Evolutionary conservation across 352 stramenopile genomes (phyloP).

Genomic region (Pythium utonaiense): DNA sequence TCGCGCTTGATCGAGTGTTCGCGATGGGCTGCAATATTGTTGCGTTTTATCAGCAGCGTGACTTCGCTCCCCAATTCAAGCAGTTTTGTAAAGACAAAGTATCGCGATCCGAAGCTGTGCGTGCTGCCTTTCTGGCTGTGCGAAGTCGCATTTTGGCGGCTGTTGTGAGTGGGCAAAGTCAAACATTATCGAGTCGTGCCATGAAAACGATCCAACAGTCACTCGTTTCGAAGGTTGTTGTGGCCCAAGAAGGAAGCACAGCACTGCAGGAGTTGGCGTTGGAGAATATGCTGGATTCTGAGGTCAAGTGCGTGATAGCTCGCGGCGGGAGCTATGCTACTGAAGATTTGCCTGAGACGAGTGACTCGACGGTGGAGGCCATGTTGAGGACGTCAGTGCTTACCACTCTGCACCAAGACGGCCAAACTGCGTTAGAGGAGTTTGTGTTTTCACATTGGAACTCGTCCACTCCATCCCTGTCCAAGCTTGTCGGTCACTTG

Average conservation of each 20-base stretch:
- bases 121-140: constrained; percentile 43
- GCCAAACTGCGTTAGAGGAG: constrained; percentile 47
- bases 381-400: constrained; percentile 38
- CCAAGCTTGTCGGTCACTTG: not conserved
- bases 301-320: constrained; percentile 42
- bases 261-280: constrained; percentile 14
- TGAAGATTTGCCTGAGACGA: constrained; percentile 39
- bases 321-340: constrained; percentile 37
- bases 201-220: not conserved
- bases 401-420: constrained; percentile 44
- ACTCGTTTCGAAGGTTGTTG: not conserved
- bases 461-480: not conserved
- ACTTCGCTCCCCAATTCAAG: constrained; percentile 44
- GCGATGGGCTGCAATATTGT: constrained; percentile 42
- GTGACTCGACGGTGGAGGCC: constrained; percentile 31
- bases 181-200: not conserved
- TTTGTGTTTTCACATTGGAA: constrained; percentile 56
- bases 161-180: constrained; percentile 11
- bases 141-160: constrained; percentile 41
- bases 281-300: constrained; percentile 45
- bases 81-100: constrained; percentile 49
- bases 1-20: constrained; percentile 48
- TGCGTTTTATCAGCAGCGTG: constrained; percentile 60
- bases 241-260: not conserved
- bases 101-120: constrained; percentile 29